phyloP scores from a whole-genome alignment of 352 stramenopile genomes.

The Phytopythium litorale region DNA sequence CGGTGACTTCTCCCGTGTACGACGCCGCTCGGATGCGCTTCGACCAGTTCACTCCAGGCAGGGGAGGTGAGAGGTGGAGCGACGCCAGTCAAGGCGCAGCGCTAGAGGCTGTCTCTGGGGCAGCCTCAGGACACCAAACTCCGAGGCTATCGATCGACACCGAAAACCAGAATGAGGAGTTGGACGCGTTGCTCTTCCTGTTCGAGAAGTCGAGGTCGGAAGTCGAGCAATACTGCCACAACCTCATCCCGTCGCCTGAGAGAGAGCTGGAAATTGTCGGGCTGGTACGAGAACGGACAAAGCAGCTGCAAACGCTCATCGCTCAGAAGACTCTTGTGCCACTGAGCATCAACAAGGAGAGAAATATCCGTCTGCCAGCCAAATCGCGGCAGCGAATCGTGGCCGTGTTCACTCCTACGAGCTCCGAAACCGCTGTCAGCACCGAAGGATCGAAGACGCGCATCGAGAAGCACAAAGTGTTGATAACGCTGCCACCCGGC shows the following conservation, averaged over 20 bases:
- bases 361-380: constrained; percentile 72
- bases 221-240: constrained; percentile 74
- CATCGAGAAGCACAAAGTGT: constrained; percentile 86
- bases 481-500: constrained; percentile 81
- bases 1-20: not conserved
- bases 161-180: constrained; percentile 29
- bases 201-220: constrained; percentile 64
- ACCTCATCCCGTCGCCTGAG: constrained; percentile 45
- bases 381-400: constrained; percentile 80
- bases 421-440: constrained; percentile 23
- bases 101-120: not conserved
- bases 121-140: not conserved
- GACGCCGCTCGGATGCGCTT: not conserved
- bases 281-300: constrained; percentile 68
- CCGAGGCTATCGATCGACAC: constrained; percentile 1
- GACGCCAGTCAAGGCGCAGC: not conserved
- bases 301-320: constrained; percentile 64
- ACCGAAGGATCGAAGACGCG: constrained; percentile 57
- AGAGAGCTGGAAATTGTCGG: constrained; percentile 79
- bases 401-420: constrained; percentile 63
- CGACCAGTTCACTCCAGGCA: not conserved
- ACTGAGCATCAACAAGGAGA: constrained; percentile 62
- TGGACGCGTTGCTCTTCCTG: constrained; percentile 56
- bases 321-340: constrained; percentile 66
- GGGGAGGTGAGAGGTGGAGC: not conserved